A percentile compares a stretch with the other conserved stretches of the same genome.
These are phyloP conservation scores for Exophiala calicioides DNA, from an alignment of 2,329 filamentous ascomycete genomes.

Conservation along the genomic window DNA sequence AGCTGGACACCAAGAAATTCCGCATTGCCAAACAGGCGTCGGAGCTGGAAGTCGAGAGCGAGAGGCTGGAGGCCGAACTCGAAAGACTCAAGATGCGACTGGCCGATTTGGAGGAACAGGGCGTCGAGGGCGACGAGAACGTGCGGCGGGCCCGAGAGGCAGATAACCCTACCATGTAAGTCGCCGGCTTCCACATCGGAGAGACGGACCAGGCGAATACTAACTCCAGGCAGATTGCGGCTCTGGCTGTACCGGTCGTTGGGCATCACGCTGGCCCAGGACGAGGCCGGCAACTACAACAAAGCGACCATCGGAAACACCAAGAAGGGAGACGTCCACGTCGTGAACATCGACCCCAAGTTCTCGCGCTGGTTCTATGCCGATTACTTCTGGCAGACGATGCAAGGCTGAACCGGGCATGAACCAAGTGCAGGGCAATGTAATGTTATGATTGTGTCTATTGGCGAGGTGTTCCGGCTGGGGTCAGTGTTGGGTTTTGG, in stretches of 20 bases:
- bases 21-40: slow-evolving; percentile 86
- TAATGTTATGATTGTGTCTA: too few species aligned
- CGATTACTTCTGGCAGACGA: slow-evolving; percentile 91
- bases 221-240: slow-evolving; percentile 58
- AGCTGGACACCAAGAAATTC: slow-evolving; percentile 91
- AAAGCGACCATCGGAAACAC: slow-evolving; percentile 84
- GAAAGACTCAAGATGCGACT: slow-evolving; percentile 73
- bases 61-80: slow-evolving; percentile 78
- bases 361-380: slow-evolving; percentile 90
- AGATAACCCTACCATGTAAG: slow-evolving; percentile 50
- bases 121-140: slow-evolving; percentile 69
- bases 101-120: slow-evolving; percentile 82
- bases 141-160: slow-evolving; percentile 54
- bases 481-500: too few species aligned
- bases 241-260: slow-evolving; percentile 89
- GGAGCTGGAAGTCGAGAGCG: slow-evolving; percentile 91
- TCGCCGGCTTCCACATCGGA: slow-evolving; percentile 33
- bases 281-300: slow-evolving; percentile 75
- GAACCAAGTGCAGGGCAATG: too few species aligned
- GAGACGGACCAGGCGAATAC: slow-evolving; percentile 1
- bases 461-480: too few species aligned
- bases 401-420: slow-evolving; percentile 55
- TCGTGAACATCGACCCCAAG: slow-evolving; percentile 91
- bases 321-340: slow-evolving; percentile 85
- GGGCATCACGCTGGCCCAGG: slow-evolving; percentile 86